A percentile compares a stretch with the other conserved stretches of the same genome.
Evolutionary conservation across 108 stramenopile genomes (phyloP).

Genomic region (Chaetoceros muelleri): DNA sequence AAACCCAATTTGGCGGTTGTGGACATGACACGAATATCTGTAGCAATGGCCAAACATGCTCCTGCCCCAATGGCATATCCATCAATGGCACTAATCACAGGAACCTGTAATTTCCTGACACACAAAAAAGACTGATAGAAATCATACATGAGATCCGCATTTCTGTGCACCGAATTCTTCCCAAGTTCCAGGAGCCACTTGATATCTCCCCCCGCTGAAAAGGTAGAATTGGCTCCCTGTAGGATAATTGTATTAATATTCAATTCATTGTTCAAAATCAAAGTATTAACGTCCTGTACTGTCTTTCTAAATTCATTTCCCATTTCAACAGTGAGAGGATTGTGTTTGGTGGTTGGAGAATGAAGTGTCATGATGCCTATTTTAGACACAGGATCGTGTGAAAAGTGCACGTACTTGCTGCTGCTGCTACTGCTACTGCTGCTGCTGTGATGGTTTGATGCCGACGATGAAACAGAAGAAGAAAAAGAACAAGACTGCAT

Average conservation of each 20-base stretch:
- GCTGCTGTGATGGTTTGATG: too few relatives aligned
- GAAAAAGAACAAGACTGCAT: too few relatives aligned
- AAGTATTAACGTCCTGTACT: conserved; percentile 12
- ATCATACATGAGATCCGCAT: conserved; percentile 46
- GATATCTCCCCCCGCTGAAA: conserved; percentile 71
- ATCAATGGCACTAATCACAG: conserved; percentile 57
- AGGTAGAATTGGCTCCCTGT: conserved; percentile 39
- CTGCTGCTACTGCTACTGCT: too few relatives aligned
- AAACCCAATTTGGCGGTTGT: conserved; percentile 41
- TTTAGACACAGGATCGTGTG: conserved; percentile 13
- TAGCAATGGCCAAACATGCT: conserved; percentile 58
- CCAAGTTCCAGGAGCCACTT: conserved; percentile 34
- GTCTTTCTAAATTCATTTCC: conserved; percentile 41
- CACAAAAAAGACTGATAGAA: conserved; percentile 64
- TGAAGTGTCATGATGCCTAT: conserved; percentile 43
- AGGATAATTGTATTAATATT: conserved; percentile 49
- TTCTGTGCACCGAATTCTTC: conserved; percentile 36
- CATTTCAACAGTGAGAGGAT: conserved; percentile 72
- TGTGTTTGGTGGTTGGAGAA: conserved; percentile 35
- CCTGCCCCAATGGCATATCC: conserved; percentile 75
- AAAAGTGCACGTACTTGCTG: too few relatives aligned
- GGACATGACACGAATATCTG: conserved; percentile 45
- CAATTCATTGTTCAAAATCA: conserved; percentile 5
- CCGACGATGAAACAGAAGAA: too few relatives aligned
- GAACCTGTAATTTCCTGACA: conserved; percentile 56